Evolutionary conservation across 2,329 filamentous ascomycete species (phyloP), one percentile per base, ranked within the genome.

Genomic region (Cytospora paraplurivora): DNA sequence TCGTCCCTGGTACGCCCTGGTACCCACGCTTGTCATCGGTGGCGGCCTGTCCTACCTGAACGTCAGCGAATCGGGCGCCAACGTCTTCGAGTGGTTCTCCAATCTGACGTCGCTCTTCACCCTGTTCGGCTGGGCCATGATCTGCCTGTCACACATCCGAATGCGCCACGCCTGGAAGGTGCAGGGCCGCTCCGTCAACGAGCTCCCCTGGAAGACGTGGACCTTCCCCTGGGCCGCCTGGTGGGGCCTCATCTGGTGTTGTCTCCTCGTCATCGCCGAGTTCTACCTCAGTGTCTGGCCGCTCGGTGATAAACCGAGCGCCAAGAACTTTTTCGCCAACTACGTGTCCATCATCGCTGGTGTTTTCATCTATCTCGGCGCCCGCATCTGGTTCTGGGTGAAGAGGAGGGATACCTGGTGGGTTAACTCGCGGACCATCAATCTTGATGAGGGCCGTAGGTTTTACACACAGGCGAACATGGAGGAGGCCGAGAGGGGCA

Each of bases 21-120:
- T 83, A 2, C 76, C 83, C 56, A 82, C 84, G 0, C 82, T 85
- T 55, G 66, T 82, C 10, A 78, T 85, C 49, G 82, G 76, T 7
- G 74, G 76, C 21, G 78, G 74, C 0, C 74, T 80, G 5, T 70
- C 72, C 38, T 79, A 79, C 64, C 74, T 81, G 21, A 80, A 81
- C 66, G 76, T 78, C 33, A 73, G 62, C 68, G 71, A 78, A 64
- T 76, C 71, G 33, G 76, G 78, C 2, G 69, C 75, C 0, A 71
- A 75, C 3, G 79, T 81, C 44, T 82, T 81, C 68, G 73, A 70
- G 10, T 82, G 80, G 80, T 76, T 82, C 59, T 79, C 78, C 2
- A 80, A 76, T 62, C 70, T 82, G 17, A 79, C 76, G 0, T 78
- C 78, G 0, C 75, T 82, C 8, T 77, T 77, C 63, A 79, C 78